These are phyloP conservation scores for Rosa multiflora DNA, from an alignment of 306 rosid genomes.

Conservation along the genomic window DNA sequence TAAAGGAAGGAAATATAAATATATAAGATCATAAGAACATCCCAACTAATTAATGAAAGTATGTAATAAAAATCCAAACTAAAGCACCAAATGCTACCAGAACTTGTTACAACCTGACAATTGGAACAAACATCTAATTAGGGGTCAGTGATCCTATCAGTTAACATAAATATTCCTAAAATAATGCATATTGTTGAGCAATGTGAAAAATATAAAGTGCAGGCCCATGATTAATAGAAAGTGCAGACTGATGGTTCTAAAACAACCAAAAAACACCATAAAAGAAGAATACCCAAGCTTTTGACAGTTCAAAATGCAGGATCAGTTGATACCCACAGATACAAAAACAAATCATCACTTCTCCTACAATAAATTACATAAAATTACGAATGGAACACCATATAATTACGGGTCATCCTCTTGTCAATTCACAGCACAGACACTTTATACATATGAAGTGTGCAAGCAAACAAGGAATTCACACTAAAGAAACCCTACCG, in stretches of 20 bases:
- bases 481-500: not conserved
- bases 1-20: not conserved
- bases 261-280: not conserved
- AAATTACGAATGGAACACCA: not conserved
- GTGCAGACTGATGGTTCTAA: not conserved
- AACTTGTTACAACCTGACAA: not conserved
- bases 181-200: no score
- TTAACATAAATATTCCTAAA: not conserved
- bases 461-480: not conserved
- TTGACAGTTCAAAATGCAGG: not conserved
- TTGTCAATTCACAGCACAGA: not conserved
- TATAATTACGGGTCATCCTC: not conserved
- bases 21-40: not conserved
- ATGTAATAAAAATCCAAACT: not conserved
- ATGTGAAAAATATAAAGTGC: no score
- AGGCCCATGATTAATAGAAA: not conserved
- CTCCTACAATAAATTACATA: not conserved
- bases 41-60: not conserved
- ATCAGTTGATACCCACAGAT: not conserved
- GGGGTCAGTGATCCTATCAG: not conserved
- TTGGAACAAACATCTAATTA: conserved; percentile 9
- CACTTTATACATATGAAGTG: not conserved
- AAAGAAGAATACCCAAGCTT: not conserved
- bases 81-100: not conserved
- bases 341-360: not conserved